These are phyloP conservation scores for Fusarium palustre DNA, from an alignment of 2,329 filamentous ascomycete genomes.

Conservation along the genomic window DNA sequence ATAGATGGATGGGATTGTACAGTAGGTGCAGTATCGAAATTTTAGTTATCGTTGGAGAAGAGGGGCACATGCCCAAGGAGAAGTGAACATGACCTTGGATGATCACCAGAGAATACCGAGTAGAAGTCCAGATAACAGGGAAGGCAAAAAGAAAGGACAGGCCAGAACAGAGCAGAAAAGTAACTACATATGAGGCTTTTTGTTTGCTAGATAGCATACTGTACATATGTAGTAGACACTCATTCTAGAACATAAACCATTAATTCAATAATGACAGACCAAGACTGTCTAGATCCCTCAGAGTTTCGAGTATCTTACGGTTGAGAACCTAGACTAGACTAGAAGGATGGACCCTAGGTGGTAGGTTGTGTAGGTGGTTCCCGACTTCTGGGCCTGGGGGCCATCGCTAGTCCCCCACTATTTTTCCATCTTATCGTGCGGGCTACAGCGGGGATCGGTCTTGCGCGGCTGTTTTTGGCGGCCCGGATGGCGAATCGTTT, in stretches of 20 bases:
- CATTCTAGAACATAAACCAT: constrained; percentile 25
- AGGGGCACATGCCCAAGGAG: constrained; percentile 43
- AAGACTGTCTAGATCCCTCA: constrained; percentile 15
- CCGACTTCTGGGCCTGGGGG: constrained; percentile 19
- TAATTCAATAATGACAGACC: constrained; percentile 17
- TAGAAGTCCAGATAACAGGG: background rate
- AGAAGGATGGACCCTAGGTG: constrained; percentile 5
- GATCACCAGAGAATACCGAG: constrained; percentile 34
- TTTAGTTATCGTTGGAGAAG: constrained; percentile 20
- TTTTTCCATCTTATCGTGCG: constrained; percentile 33
- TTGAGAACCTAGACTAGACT: constrained; percentile 19
- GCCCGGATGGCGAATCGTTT: constrained; percentile 25
- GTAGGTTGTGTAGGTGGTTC: constrained; percentile 10
- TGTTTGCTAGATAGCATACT: background rate
- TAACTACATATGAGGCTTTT: constrained; percentile 27
- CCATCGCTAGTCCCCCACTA: constrained; percentile 22
- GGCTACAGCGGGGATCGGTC: constrained; percentile 30
- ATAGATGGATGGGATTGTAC: constrained; percentile 10
- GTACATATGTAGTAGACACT: background rate
- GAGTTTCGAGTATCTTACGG: constrained; percentile 26
- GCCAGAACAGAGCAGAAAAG: background rate
- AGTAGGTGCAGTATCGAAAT: constrained; percentile 1
- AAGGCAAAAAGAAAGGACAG: background rate
- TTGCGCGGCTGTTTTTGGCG: constrained; percentile 19
- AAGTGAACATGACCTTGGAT: constrained; percentile 43